Percentiles rank a stretch among this genome's conserved stretches.
These are phyloP conservation scores for Blastocystis hominis DNA, from an alignment of 352 stramenopile genomes.

Conservation along the genomic window DNA sequence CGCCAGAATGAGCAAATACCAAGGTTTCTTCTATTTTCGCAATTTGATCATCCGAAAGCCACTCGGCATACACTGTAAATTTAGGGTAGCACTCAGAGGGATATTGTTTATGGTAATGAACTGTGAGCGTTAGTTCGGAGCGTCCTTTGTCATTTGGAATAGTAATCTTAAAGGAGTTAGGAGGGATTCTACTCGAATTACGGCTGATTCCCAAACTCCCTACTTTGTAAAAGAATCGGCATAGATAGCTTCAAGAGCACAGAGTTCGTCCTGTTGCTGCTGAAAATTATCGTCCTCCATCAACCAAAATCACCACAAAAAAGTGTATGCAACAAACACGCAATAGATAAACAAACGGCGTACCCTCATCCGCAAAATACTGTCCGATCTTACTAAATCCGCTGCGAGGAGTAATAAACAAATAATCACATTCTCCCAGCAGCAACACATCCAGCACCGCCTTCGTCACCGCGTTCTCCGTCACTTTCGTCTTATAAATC, in stretches of 20 bases:
- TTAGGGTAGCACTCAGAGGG: slow-evolving; percentile 19
- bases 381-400: slow-evolving; percentile 51
- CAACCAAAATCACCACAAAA: background rate
- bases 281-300: slow-evolving; percentile 50
- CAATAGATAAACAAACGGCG: background rate
- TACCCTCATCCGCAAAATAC: slow-evolving; percentile 47
- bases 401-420: slow-evolving; percentile 17
- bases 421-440: slow-evolving; percentile 29
- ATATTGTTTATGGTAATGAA: slow-evolving; percentile 44
- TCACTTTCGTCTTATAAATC: background rate
- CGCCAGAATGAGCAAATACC: background rate
- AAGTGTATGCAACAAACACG: background rate
- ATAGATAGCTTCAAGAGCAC: slow-evolving; percentile 45
- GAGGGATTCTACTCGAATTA: background rate
- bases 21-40: background rate
- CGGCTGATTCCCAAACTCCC: background rate
- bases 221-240: slow-evolving; percentile 7
- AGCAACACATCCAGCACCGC: slow-evolving; percentile 35
- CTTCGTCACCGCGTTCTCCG: background rate
- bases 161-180: slow-evolving; percentile 31
- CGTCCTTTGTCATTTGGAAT: slow-evolving; percentile 43
- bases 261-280: slow-evolving; percentile 45
- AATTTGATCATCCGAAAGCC: slow-evolving; percentile 26
- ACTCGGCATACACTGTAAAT: slow-evolving; percentile 45
- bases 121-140: slow-evolving; percentile 14